Evolutionary conservation across 345 rosid species (phyloP), one percentile per base, ranked within the genome.

Genomic region (Theobroma cacao): DNA sequence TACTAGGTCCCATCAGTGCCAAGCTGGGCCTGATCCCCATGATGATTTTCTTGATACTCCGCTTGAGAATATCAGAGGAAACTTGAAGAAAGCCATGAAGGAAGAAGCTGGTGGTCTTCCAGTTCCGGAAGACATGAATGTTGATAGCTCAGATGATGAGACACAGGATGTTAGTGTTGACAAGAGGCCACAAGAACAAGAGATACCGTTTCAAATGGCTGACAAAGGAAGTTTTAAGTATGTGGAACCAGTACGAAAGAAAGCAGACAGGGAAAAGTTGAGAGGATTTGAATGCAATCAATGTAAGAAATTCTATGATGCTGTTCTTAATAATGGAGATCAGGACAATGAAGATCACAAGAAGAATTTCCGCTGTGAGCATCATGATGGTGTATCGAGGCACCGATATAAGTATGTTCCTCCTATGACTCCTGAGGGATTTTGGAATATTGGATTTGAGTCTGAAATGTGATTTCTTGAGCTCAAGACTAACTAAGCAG

Each of bases 361-460:
- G 45, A 75, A 69, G 65, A 85, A 65, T 77, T 52, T 85, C 31
- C 89, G 93, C 71, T 94, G 98, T 66, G 97, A 95, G 83, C 99
- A 95, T 87, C 97, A 88, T 73, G 97, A 91, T 60, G 98, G 96
- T 72, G 96, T 92, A 76, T 95, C 99, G 20, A 86, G 98, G 89
- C 98, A 93, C 89, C 90, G 97, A 72, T 92, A 91, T 79, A 92
- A 73, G 82, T 89, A 90, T 66, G 83, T 83, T 58, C 99, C 98
- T 82, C 98, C 98, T 33, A 33, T 89, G 86, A 93, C 98, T 69
- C 98, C 98, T 30, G 99, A 93, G 78, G 99, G 97, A 36, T 95
- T 95, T 84, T 93, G 98, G 98, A 92, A 93, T 80, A 93, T 95
- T 64, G 97, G 98, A 38, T 93, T 93, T 82, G 98, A 95, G 79